A percentile compares a stretch with the other conserved stretches of the same genome.
These are phyloP conservation scores for Penicillium italicum DNA, from an alignment of 2,329 filamentous ascomycete species.

Conservation along the genomic window DNA sequence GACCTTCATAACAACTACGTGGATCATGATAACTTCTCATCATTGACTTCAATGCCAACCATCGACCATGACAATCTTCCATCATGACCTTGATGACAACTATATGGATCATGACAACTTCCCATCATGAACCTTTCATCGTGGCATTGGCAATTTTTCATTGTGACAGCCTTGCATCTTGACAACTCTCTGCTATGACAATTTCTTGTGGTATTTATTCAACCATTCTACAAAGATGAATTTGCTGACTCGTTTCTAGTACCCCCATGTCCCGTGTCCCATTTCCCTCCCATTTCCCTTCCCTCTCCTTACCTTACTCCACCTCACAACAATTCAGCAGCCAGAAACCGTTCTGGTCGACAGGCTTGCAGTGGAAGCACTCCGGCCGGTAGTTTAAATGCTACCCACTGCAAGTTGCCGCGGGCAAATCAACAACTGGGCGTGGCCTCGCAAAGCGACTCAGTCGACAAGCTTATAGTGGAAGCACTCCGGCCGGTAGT, in stretches of 20 bases:
- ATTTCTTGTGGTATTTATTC: neutral
- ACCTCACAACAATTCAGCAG: neutral
- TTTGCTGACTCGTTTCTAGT: neutral
- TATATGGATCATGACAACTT: too few relatives aligned
- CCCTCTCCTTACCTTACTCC: neutral
- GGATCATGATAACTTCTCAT: too few relatives aligned
- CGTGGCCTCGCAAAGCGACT: too few relatives aligned
- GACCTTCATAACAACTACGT: too few relatives aligned
- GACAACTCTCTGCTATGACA: neutral
- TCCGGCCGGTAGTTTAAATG: neutral
- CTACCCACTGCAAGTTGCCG: neutral
- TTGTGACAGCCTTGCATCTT: neutral
- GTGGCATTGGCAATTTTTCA: too few relatives aligned
- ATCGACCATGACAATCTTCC: too few relatives aligned
- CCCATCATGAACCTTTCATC: too few relatives aligned
- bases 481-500: too few relatives aligned
- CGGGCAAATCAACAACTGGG: too few relatives aligned
- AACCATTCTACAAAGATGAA: neutral
- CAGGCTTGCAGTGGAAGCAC: neutral
- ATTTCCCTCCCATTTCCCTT: neutral
- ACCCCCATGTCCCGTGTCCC: neutral
- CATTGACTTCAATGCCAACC: too few relatives aligned
- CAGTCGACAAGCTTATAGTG: too few relatives aligned
- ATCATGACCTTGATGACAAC: too few relatives aligned
- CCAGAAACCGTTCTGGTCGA: neutral